Evolutionary conservation across 2,329 filamentous ascomycete genomes (phyloP), one percentile per base, ranked within the genome.

Genomic region (Trichoderma hamatum): DNA sequence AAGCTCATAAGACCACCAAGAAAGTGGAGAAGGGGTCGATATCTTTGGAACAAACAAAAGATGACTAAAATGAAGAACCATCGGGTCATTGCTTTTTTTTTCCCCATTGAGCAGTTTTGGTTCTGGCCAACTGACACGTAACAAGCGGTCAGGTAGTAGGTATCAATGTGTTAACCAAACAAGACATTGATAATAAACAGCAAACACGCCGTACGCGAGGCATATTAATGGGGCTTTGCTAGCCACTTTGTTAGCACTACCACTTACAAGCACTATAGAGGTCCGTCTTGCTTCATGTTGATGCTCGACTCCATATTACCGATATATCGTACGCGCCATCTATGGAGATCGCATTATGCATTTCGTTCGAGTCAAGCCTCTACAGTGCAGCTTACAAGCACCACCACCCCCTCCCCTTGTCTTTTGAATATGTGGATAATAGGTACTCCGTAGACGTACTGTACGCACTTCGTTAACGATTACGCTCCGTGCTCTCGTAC

Each of bases 1-100:
- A n/a, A n/a, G 63, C 63, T 67, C 63, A 67, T 46, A 67, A 58
- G 63, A 67, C 63, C 63, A 49, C 43, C 34, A 10, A 43, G 5
- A 26, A 32, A 58, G 54, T 58, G 54, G 63, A 58, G 63, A 49
- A n/a, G 49, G 19, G 16, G 36, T 19, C 36, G 36, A 7, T 6
- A 19, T 36, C 16, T 43, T 43, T 43, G n/a, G 30, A n/a, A 34
- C 21, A n/a, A 24, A 16, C 43, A 55, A 66, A n/a, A 54, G 34
- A 43, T 43, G 39, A n/a, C 39, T 43, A n/a, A 43, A 43, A n/a
- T 19, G 36, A 39, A 39, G 36, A 39, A 56, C 32, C 21, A 52
- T 46, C 14, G 34, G 34, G 56, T 46, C 56, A 46, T 46, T 46
- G 56, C 56, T 46, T n/a, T 43, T 10, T 10, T 19, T 1, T 3